These are phyloP conservation scores for Populus nigra DNA, from an alignment of 345 rosid species.

Conservation along the genomic window DNA sequence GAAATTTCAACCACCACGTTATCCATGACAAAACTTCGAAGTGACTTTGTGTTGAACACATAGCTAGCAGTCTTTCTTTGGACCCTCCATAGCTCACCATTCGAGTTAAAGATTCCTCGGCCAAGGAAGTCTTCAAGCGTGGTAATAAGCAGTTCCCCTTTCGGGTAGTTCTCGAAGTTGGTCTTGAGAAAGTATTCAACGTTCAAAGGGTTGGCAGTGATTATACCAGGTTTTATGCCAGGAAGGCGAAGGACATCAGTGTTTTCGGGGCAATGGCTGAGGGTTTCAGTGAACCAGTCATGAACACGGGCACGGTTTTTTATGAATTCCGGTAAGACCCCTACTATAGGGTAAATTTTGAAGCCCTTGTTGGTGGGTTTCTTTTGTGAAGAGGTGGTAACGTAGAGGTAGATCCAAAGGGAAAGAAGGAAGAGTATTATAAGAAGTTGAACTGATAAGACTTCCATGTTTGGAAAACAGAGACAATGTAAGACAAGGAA, in stretches of 20 bases:
- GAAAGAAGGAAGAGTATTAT: constrained; percentile 14
- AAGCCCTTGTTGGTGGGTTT: constrained; percentile 21
- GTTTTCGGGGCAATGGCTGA: constrained; percentile 27
- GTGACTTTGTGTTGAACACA: constrained; percentile 44
- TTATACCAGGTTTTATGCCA: constrained; percentile 22
- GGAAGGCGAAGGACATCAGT: constrained; percentile 30
- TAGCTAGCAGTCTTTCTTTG: constrained; percentile 48
- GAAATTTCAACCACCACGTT: constrained; percentile 32
- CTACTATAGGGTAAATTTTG: constrained; percentile 36
- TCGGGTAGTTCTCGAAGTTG: constrained; percentile 43
- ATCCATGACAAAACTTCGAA: constrained; percentile 32
- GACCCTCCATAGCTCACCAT: constrained; percentile 40
- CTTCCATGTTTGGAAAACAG: constrained; percentile 24
- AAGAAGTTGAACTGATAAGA: constrained; percentile 21
- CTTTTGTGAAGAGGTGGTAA: neutral
- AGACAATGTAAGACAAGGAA: neutral
- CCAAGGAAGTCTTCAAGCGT: constrained; percentile 45
- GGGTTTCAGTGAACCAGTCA: constrained; percentile 40
- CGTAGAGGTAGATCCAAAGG: constrained; percentile 16
- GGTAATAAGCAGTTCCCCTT: constrained; percentile 26
- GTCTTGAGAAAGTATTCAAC: constrained; percentile 44
- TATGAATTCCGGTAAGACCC: constrained; percentile 36
- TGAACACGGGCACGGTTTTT: constrained; percentile 41
- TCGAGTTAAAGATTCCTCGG: constrained; percentile 45
- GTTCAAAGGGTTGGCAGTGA: constrained; percentile 39